Evolutionary conservation across 805 yeast species (phyloP), one percentile per base, ranked within the genome.

Genomic region (Nakazawaea peltata): DNA sequence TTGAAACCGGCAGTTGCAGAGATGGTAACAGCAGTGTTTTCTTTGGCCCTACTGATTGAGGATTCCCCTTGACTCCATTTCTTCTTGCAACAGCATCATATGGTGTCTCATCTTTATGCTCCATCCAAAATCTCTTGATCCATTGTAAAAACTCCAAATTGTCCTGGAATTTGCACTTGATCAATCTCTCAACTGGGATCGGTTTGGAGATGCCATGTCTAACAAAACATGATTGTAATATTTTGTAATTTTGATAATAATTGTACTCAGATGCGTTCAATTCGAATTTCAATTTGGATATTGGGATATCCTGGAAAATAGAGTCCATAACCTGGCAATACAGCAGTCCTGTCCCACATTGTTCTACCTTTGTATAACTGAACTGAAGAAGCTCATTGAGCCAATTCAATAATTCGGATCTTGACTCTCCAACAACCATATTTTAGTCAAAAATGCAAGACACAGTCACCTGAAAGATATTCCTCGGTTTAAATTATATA

Each of bases 261-360:
- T 90, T 95, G 54, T 82, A 84, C 43, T 85, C 94, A 12, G 41
- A 21, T 11, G 73, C 66, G 12, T 67, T 63, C 9, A 81, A 77
- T 40, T 77, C 72, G 52, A 80, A 86, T 48, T 74, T 79, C 36
- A 90, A 94, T 46, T 79, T 74, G 32, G 61, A 50, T 80, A 90
- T 72, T 2, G 96, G 92, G 14, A 92, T 69, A 46, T 86, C 95
- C 8, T 81, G 77, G 48, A 67, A 83, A 14, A 92, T 77, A 6
- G 87, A 74, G 56, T 92, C 97, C 64, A 90, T 67, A 26, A 92
- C 70, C 61, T 88, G 96, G 56, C 97, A 87, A 54, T 85, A 90
- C 1, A 86, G 90, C 1, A 96, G 96, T 2, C 99, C 99, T 2
- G 82, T 74, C 13, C 99, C 99, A 52, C 96, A 80, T 56, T 88